Conservation (phyloP, 805 yeast genomes). For the Spencermartinsiella europaea region DNA sequence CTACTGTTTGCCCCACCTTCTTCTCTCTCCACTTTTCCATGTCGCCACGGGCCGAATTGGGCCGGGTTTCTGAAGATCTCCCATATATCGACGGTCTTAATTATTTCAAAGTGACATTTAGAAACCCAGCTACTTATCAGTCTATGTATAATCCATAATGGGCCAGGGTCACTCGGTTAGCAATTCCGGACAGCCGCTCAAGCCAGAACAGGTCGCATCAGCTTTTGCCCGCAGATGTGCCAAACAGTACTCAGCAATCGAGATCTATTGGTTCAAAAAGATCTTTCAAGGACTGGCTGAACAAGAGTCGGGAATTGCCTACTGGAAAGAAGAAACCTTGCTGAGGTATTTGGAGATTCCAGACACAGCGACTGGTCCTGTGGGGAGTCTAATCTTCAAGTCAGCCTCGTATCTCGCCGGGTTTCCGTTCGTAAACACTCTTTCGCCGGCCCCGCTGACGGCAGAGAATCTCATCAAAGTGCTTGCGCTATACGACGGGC, state of each 20-base stretch:
- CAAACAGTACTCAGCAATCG: conserved; percentile 32
- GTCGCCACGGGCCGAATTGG: too few relatives aligned
- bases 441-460: conserved; percentile 30
- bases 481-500: conserved; percentile 40
- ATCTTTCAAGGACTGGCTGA: conserved; percentile 20
- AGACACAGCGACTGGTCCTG: conserved; percentile 24
- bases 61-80: too few relatives aligned
- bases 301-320: conserved; percentile 16
- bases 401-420: conserved; percentile 41
- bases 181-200: not conserved
- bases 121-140: too few relatives aligned
- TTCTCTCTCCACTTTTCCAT: too few relatives aligned
- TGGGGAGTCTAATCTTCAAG: conserved; percentile 36
- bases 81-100: too few relatives aligned
- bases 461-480: conserved; percentile 42
- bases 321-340: conserved; percentile 26
- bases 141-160: too few relatives aligned
- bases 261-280: conserved; percentile 31
- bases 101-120: too few relatives aligned
- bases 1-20: too few relatives aligned
- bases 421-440: conserved; percentile 45
- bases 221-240: conserved; percentile 33
- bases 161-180: not conserved
- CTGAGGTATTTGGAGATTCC: conserved; percentile 34
- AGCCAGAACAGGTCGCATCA: conserved; percentile 24